These are phyloP conservation scores for Lepidium sativum DNA, from an alignment of 345 rosid genomes.

Conservation along the genomic window DNA sequence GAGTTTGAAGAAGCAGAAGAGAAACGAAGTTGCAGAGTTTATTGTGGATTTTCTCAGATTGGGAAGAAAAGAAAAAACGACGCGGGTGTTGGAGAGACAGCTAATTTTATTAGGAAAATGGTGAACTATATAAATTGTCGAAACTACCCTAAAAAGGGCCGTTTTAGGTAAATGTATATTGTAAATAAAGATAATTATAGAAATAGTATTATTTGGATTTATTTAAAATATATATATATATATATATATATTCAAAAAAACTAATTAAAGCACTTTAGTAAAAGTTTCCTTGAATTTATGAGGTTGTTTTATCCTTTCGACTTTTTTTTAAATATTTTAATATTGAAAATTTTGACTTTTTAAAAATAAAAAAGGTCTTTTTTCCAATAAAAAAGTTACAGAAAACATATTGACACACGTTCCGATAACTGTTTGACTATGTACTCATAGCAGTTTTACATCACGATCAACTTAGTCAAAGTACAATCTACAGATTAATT, in stretches of 20 bases:
- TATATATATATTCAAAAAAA: too few relatives aligned
- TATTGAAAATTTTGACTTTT: too few relatives aligned
- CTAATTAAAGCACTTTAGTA: too few relatives aligned
- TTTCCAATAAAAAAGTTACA: too few relatives aligned
- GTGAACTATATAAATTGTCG: not conserved
- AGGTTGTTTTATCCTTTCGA: too few relatives aligned
- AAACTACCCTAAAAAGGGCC: not conserved
- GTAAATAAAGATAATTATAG: too few relatives aligned
- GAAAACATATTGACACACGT: not conserved
- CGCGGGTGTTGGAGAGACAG: constrained; percentile 21
- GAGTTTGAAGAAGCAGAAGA: not conserved
- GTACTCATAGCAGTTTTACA: constrained; percentile 11
- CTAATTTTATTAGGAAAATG: not conserved
- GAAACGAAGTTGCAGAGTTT: constrained; percentile 7
- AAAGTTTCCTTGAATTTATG: not conserved
- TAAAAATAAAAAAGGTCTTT: too few relatives aligned
- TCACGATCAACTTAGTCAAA: constrained; percentile 1
- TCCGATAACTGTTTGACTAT: not conserved
- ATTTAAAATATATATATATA: too few relatives aligned
- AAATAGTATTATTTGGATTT: too few relatives aligned
- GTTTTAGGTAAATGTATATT: not conserved
- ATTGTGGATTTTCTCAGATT: constrained; percentile 20
- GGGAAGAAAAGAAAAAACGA: constrained; percentile 7
- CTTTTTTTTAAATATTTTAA: too few relatives aligned
- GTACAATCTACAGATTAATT: not conserved